Conservation (phyloP, 2,329 filamentous ascomycete genomes). For the Fusarium humuli region DNA sequence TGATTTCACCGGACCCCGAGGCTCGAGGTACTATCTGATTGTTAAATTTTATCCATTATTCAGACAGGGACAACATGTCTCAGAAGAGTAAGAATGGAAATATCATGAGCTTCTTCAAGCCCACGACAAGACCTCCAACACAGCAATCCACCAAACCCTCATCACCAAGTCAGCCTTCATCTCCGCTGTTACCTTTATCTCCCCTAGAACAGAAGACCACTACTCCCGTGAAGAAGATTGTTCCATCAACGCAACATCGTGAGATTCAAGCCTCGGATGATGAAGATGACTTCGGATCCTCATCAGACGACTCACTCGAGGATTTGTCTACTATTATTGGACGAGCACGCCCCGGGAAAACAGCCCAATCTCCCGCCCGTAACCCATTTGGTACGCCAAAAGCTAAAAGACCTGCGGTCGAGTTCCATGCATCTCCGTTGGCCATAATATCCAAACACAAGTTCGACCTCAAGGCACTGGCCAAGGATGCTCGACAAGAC, state of each 20-base stretch:
- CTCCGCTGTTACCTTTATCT: conserved; percentile 36
- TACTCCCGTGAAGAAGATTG: conserved; percentile 42
- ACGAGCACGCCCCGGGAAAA: conserved; percentile 38
- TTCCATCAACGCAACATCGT: conserved; percentile 59
- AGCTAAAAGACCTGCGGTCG: conserved; percentile 59
- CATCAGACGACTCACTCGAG: conserved; percentile 69
- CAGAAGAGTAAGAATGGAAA: conserved; percentile 47
- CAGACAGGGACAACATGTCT: conserved; percentile 34
- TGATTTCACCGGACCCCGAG: neutral
- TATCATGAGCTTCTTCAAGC: conserved; percentile 57
- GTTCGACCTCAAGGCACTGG: conserved; percentile 72
- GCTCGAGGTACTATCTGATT: neutral
- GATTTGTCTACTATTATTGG: conserved; percentile 57
- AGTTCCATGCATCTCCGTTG: conserved; percentile 60
- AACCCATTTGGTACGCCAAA: conserved; percentile 57
- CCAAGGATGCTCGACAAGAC: conserved; percentile 69
- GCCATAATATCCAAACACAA: conserved; percentile 67
- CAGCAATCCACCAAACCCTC: conserved; percentile 16
- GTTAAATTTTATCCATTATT: too few species aligned
- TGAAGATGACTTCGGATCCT: conserved; percentile 67
- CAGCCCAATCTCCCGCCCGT: conserved; percentile 29
- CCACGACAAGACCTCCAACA: conserved; percentile 37
- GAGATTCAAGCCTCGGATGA: conserved; percentile 79
- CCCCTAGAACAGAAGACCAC: conserved; percentile 39
- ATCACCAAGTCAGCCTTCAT: conserved; percentile 33